These are phyloP conservation scores for Pseudocercospora macadamiae DNA, from an alignment of 2,329 filamentous ascomycete species.

Conservation along the genomic window DNA sequence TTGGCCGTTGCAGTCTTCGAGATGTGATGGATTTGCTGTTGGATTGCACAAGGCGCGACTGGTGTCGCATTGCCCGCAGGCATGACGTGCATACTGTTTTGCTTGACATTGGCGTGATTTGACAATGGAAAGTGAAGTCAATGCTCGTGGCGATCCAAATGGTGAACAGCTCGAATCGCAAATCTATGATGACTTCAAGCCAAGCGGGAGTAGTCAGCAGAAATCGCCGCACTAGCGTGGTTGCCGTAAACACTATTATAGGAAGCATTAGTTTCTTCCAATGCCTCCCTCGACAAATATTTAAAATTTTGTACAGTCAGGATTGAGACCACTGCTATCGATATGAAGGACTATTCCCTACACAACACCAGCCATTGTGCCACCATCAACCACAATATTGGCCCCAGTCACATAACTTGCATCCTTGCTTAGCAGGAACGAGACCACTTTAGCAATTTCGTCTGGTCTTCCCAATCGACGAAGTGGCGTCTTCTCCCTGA, in stretches of 20 bases:
- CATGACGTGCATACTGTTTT: conserved; percentile 31
- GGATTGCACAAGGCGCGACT: conserved; percentile 11
- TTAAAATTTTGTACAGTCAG: too few relatives aligned
- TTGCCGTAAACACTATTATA: not conserved
- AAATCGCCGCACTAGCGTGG: not conserved
- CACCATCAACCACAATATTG: conserved; percentile 52
- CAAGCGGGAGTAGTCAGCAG: not conserved
- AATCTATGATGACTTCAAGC: conserved; percentile 6
- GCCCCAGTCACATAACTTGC: conserved; percentile 52
- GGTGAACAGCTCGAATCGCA: not conserved
- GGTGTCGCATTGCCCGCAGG: conserved; percentile 28
- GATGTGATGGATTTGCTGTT: not conserved
- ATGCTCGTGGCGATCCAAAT: not conserved
- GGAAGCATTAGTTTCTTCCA: not conserved
- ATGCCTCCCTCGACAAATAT: too few relatives aligned
- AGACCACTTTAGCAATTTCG: conserved; percentile 49
- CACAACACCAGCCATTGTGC: conserved; percentile 8
- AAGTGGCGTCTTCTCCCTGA: too few relatives aligned
- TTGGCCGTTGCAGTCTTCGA: conserved; percentile 12
- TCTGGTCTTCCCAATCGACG: too few relatives aligned
- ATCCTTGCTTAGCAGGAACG: conserved; percentile 53
- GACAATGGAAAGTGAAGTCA: not conserved
- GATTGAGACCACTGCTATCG: too few relatives aligned
- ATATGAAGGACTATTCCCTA: too few relatives aligned
- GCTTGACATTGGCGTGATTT: conserved; percentile 24